Evolutionary conservation across 805 yeast genomes (phyloP), one percentile per base, ranked within the genome.

Genomic region (Kodamaea neixiangensis): DNA sequence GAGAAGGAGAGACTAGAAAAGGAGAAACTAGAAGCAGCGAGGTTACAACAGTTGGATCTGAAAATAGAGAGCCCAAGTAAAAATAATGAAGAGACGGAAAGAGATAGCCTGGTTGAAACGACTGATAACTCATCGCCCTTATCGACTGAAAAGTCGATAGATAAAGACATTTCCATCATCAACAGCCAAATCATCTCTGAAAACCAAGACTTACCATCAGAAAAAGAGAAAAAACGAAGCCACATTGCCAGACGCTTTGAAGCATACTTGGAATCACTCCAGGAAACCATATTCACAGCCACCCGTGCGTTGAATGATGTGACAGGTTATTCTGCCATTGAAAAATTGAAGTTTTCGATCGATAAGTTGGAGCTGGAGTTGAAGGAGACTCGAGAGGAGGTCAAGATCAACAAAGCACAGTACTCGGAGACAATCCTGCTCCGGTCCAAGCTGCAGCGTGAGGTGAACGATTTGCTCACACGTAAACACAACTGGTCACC

Each of bases 251-350:
- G 78, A 50, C 73, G 70, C 54, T 57, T 83, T 18, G 80, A 72
- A 38, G 56, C 68, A n/a, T 79, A 78, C 59, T 69, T 83, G 18
- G 81, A 77, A 52, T 80, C 85, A 2, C 61, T 84, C 40, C 86
- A 78, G 53, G 82, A 76, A 14, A 77, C 87, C 0, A 72, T 83
- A 5, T 74, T 79, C 48, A 77, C 82, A 0, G 86, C 88, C 0
- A 79, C 89, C 0, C 76, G 81, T 53, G 80, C 92, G 1, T 75
- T 93, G 31, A 94, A 94, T 61, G 97, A 91, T 58, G 85, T 91
- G 9, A 93, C 99, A 0, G 99, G 99, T 0, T 94, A 94, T 66
- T 79, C 90, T 0, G 76, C 85, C 15, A 89, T 94, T 50, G 96
- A 89, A 61, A 73, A 77, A 51, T 68, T 93, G 58, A 86, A 90